Conservation (phyloP, 2,329 filamentous ascomycete genomes). For the Bipolaris sorokiniana region DNA sequence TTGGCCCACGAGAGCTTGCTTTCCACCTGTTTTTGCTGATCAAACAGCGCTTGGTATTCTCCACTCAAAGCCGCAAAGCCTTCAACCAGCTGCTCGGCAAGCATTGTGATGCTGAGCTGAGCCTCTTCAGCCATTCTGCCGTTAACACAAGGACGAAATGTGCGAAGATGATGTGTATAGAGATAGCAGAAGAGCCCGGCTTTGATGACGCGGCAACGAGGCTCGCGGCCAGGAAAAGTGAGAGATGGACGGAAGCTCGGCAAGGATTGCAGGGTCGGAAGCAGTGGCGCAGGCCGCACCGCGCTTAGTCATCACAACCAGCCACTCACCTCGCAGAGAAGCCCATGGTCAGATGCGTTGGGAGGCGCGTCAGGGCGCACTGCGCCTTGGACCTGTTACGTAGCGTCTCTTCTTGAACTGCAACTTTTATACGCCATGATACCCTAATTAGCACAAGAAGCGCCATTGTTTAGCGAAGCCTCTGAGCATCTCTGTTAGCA, state of each 20-base stretch:
- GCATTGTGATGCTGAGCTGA: constrained; percentile 35
- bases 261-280: constrained; percentile 19
- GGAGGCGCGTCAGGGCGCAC: constrained; percentile 39
- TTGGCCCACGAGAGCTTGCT: constrained; percentile 56
- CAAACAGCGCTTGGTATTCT: constrained; percentile 55
- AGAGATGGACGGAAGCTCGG: constrained; percentile 23
- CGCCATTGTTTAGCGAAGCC: constrained; percentile 4
- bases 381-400: constrained; percentile 42
- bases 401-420: constrained; percentile 36
- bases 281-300: constrained; percentile 14
- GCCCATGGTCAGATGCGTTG: constrained; percentile 30
- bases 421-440: constrained; percentile 31
- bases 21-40: constrained; percentile 54
- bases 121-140: constrained; percentile 36
- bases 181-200: constrained; percentile 21
- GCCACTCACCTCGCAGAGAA: constrained; percentile 14
- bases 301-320: constrained; percentile 21
- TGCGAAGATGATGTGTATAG: background rate
- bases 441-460: constrained; percentile 11
- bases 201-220: constrained; percentile 35
- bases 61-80: constrained; percentile 56
- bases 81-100: constrained; percentile 52
- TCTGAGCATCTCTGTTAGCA: background rate
- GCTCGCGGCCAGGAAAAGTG: constrained; percentile 23
- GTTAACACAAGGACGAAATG: constrained; percentile 18